Base-by-base conservation (phyloP, 1,284 basidiomycete species). In the Omphalotus olearius region DNA sequence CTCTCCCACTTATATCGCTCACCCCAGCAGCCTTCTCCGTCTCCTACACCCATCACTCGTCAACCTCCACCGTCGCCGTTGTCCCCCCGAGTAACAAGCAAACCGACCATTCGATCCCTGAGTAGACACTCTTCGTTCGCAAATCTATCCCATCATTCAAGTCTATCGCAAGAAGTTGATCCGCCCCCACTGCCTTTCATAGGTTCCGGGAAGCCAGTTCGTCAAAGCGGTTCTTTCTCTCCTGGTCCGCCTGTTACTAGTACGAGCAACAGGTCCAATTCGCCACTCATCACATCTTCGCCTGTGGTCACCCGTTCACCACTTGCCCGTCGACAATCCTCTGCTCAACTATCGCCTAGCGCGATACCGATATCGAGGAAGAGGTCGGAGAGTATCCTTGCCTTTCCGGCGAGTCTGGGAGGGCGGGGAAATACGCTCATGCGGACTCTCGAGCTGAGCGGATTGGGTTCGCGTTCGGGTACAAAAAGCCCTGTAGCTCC, bases 311-410 rank as follows among this genome's bases (percentile, higher is more conserved):
- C 26, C 16, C 54, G 18, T 14, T 23, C 23, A 5, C 5, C 23
- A 23, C 54, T 61, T 47, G 28, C 56, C 41, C 52, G 59, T 20
- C 58, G 58, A 3, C 55, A 55, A 37, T 64, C 64, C 16, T 56
- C 62, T n/a, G 57, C 56, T n/a, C 60, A 62, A 10, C 56, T 65
- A 11, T 54, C 54, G 5, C 62, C 63, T 11, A 61, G 59, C 13
- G 39, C 45, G 10, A 51, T 45, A 39, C 55, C 60, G 6, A 60
- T 61, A n/a, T 60, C 61, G 33, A 60, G 65, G 26, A 66, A 62
- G 37, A 61, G 65, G 17, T 64, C 64, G 10, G 65, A 64, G 25
- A 67, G 62, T 25, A 52, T 60, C 18, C 56, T 60, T 16, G 26
- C 60, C 4, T 51, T 56, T 18, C 50, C 57, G 4, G 40, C 47